Evolutionary conservation across 257 asterid species (phyloP).

Genomic region (Solanum pennellii): DNA sequence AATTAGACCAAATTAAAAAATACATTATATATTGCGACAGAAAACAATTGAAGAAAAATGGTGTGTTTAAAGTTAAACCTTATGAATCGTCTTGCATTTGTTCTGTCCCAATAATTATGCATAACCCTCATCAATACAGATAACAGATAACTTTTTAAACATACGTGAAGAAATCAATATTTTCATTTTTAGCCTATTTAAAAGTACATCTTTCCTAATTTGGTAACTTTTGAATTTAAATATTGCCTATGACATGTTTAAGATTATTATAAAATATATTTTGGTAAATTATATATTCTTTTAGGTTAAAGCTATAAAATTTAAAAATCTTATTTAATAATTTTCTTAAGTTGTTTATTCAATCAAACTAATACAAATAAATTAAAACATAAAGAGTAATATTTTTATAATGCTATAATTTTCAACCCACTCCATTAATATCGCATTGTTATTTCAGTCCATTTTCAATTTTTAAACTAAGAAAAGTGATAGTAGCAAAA

Average conservation of each 20-base stretch:
- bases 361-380: too few relatives aligned
- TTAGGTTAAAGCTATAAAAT: too few relatives aligned
- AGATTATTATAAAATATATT: too few relatives aligned
- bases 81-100: neutral
- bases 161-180: neutral
- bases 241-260: too few relatives aligned
- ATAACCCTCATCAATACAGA: neutral
- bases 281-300: neutral
- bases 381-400: too few relatives aligned
- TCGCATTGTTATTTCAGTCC: neutral
- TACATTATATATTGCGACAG: too few relatives aligned
- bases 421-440: neutral
- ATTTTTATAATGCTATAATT: too few relatives aligned
- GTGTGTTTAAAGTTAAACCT: neutral
- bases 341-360: neutral
- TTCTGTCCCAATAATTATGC: neutral
- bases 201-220: neutral
- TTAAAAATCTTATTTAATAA: too few relatives aligned
- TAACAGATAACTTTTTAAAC: too few relatives aligned
- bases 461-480: too few relatives aligned
- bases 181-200: neutral
- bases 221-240: neutral
- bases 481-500: neutral
- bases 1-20: too few relatives aligned
- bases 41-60: neutral